A percentile compares a stretch with the other conserved stretches of the same genome.
Conservation (phyloP, 1,284 basidiomycete species). For the Kalmanozyma brasiliensis region DNA sequence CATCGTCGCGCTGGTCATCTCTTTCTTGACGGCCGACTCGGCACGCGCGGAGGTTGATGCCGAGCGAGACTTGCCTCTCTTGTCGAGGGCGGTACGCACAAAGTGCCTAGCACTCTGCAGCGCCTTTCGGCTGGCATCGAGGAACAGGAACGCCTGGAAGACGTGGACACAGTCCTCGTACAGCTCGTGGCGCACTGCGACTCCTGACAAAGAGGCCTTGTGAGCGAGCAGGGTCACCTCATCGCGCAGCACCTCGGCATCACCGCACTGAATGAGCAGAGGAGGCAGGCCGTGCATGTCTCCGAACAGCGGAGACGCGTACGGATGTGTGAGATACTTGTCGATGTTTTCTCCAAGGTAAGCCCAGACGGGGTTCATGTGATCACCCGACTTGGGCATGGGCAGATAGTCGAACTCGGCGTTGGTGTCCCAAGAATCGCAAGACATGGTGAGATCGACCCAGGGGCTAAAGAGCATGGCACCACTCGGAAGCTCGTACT, state of each 20-base stretch:
- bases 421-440: constrained; percentile 96
- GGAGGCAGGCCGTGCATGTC: constrained; percentile 88
- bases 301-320: constrained; percentile 86
- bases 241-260: constrained; percentile 91
- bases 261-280: constrained; percentile 89
- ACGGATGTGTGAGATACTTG: constrained; percentile 91
- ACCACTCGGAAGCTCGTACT: constrained; percentile 61
- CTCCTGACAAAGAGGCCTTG: constrained; percentile 88
- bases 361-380: constrained; percentile 90
- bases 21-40: constrained; percentile 70
- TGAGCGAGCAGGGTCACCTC: constrained; percentile 92
- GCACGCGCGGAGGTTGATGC: constrained; percentile 70
- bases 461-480: constrained; percentile 66
- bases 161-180: constrained; percentile 83
- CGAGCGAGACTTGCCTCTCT: constrained; percentile 48
- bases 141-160: constrained; percentile 67
- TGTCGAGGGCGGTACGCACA: constrained; percentile 66
- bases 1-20: constrained; percentile 55
- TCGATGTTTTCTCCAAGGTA: constrained; percentile 87
- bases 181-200: constrained; percentile 87
- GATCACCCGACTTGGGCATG: constrained; percentile 76
- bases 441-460: constrained; percentile 88
- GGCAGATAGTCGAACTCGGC: constrained; percentile 72
- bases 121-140: constrained; percentile 67
- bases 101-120: constrained; percentile 66